Evolutionary conservation across 306 rosid species (phyloP).

Genomic region (Castanea mollissima): DNA sequence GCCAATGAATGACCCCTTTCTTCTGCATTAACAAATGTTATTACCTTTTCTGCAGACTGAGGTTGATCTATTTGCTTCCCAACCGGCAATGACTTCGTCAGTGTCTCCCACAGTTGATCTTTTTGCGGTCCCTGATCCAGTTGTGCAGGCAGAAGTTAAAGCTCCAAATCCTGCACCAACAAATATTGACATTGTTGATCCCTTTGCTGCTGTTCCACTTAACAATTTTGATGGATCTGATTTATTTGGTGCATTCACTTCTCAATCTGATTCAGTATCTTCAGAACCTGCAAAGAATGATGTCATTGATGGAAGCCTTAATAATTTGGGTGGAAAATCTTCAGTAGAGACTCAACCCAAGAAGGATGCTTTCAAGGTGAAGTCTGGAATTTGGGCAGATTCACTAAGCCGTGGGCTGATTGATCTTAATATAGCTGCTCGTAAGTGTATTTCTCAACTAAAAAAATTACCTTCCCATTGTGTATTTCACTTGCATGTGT

Average conservation of each 20-base stretch:
- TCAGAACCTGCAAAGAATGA: slow-evolving; percentile 55
- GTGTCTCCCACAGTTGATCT: slow-evolving; percentile 65
- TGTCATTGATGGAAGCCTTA: slow-evolving; percentile 34
- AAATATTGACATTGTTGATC: slow-evolving; percentile 58
- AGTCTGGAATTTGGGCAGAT: slow-evolving; percentile 98
- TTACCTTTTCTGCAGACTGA: slow-evolving; percentile 47
- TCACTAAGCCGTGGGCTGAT: slow-evolving; percentile 96
- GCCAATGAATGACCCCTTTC: not conserved
- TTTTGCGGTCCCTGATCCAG: slow-evolving; percentile 65
- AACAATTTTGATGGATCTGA: slow-evolving; percentile 81
- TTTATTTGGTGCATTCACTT: slow-evolving; percentile 67
- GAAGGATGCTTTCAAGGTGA: slow-evolving; percentile 73
- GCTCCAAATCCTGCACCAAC: slow-evolving; percentile 40
- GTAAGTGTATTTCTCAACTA: slow-evolving; percentile 53
- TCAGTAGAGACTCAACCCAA: slow-evolving; percentile 44
- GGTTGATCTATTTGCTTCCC: slow-evolving; percentile 77
- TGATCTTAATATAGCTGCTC: slow-evolving; percentile 95
- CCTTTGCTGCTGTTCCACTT: slow-evolving; percentile 88
- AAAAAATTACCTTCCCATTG: slow-evolving; percentile 2
- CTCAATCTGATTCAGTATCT: slow-evolving; percentile 54
- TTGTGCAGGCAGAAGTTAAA: slow-evolving; percentile 56
- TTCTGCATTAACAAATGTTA: slow-evolving; percentile 2
- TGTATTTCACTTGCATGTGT: not conserved
- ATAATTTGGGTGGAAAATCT: slow-evolving; percentile 39
- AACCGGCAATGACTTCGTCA: slow-evolving; percentile 54